A percentile compares a stretch with the other conserved stretches of the same genome.
phyloP scores from a whole-genome alignment of 768 basidiomycete genomes.

The Lentinula guzmanii region DNA sequence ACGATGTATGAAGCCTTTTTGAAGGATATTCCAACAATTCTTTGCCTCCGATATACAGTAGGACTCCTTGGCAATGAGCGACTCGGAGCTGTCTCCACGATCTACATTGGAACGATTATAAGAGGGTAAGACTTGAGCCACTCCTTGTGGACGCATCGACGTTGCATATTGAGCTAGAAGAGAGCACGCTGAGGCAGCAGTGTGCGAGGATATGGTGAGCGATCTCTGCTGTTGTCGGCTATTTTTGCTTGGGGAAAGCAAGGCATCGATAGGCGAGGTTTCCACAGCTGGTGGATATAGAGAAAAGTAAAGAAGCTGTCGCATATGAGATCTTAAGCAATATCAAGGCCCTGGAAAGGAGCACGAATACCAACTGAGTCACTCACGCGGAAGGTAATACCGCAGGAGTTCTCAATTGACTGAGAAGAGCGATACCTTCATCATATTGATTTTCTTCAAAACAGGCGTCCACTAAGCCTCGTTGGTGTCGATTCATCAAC shows the following conservation, averaged over 20 bases:
- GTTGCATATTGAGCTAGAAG: conserved; percentile 48
- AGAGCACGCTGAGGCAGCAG: conserved; percentile 45
- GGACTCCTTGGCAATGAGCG: conserved; percentile 50
- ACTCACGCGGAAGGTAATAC: conserved; percentile 57
- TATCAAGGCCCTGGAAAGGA: neutral
- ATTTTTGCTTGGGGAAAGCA: conserved; percentile 45
- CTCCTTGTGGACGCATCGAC: conserved; percentile 49
- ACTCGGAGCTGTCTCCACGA: conserved; percentile 37
- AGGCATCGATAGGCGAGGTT: conserved; percentile 18
- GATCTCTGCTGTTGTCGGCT: conserved; percentile 25
- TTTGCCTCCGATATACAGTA: conserved; percentile 45
- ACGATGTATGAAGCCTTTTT: conserved; percentile 43
- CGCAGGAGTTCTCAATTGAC: conserved; percentile 53
- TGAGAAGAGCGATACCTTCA: conserved; percentile 55
- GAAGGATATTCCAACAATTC: conserved; percentile 58
- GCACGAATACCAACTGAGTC: neutral
- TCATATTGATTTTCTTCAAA: conserved; percentile 78
- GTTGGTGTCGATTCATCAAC: conserved; percentile 42
- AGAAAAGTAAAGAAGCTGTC: conserved; percentile 67
- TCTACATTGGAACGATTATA: conserved; percentile 18
- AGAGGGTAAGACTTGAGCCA: conserved; percentile 50
- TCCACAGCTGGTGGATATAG: conserved; percentile 43
- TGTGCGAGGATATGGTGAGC: conserved; percentile 34
- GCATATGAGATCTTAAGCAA: conserved; percentile 49
- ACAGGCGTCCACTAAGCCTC: conserved; percentile 60